Conservation (phyloP, 306 rosid species). For the Rosa persica region DNA sequence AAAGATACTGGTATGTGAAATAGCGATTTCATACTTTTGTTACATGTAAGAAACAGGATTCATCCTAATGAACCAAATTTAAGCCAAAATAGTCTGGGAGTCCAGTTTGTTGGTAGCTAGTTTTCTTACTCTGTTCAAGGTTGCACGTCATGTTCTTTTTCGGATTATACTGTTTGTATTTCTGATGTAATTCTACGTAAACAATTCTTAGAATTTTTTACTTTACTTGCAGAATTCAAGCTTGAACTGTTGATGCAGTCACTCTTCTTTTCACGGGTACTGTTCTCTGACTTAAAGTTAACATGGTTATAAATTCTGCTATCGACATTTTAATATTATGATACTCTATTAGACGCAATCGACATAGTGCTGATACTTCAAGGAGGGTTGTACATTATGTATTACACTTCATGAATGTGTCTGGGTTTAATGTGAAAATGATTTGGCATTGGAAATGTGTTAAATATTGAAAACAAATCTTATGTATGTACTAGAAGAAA, state of each 20-base stretch:
- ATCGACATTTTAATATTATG: constrained; percentile 6
- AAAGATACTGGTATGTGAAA: constrained; percentile 74
- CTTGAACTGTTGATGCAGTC: constrained; percentile 95
- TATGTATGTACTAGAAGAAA: neutral
- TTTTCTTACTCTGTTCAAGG: neutral
- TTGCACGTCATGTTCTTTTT: neutral
- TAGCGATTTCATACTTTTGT: constrained; percentile 4
- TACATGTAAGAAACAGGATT: neutral
- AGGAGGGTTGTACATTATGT: neutral
- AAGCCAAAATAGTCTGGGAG: neutral
- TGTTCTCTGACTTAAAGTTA: constrained; percentile 3
- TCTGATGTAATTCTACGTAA: constrained; percentile 1
- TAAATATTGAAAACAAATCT: neutral
- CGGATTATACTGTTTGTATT: neutral
- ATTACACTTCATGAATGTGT: neutral
- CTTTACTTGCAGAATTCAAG: constrained; percentile 75
- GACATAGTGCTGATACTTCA: neutral
- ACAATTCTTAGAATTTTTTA: constrained; percentile 29
- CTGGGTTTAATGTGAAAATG: neutral
- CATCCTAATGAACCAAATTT: constrained; percentile 5
- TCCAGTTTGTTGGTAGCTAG: neutral
- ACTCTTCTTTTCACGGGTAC: constrained; percentile 88
- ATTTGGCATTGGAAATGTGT: neutral
- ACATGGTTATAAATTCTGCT: neutral
- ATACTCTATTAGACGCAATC: neutral